Base-by-base conservation (phyloP, 2,329 filamentous ascomycete genomes). In the Diaporthe aspalathi region DNA sequence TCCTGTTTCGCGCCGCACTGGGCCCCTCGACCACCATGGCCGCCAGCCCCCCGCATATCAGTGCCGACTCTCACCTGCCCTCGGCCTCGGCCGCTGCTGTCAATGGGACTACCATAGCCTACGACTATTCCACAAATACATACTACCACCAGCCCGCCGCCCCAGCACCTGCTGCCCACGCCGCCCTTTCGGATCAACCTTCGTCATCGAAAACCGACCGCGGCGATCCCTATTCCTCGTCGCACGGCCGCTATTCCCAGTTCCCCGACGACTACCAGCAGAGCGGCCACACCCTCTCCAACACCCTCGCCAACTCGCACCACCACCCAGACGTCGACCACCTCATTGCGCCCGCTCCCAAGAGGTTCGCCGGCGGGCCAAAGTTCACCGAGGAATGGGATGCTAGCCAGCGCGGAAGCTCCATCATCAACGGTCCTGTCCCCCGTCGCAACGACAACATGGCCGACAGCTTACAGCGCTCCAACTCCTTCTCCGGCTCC, bases 371-470 rank as follows among this genome's bases (percentile, higher is more conserved):
- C 73, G 65, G 78, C 72, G 85, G 89, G 73, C 56, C 69, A 45
- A 88, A 85, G 75, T 92, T 93, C 77, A 90, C 88, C 75, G 91
- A 94, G 79, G 89, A 92, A 83, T 93, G 91, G 86, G 91, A 93
- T 81, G 89, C 89, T 65, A 90, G 87, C 76, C 90, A 89, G 76
- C 88, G 91, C 74, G 91, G 90, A 57, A 89, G 88, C 76, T 92
- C 91, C 47, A 85, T 92, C 71, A 78, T 90, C 72, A 88, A 90
- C 76, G 86, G 84, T n/a, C 82, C 47, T 79, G 70, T 35, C 71
- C 73, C 67, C 74, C 53, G 53, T 35, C 66, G 40, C 53, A 70
- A 43, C 17, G 16, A 63, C 35, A 72, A 47, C 67, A 73, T 62
- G 45, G 72, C 72, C 49, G 69, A 71, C 75, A 76, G 73, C 74